These are phyloP conservation scores for Colletotrichum cuscutae DNA, from an alignment of 2,329 filamentous ascomycete species.

Conservation along the genomic window DNA sequence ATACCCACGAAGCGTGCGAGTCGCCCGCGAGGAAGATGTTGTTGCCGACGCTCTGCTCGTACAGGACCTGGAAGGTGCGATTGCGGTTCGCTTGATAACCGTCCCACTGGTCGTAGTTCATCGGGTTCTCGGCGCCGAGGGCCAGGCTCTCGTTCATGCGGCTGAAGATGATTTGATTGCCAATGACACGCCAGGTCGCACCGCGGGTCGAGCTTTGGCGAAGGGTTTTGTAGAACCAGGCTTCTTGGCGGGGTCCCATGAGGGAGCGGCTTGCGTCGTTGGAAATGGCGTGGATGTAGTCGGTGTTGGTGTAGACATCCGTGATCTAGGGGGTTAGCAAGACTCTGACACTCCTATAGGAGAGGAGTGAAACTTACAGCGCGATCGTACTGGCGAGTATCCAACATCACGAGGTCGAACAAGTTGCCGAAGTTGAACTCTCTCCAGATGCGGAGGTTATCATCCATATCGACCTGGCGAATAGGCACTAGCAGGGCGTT, in stretches of 20 bases:
- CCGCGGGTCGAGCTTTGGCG: slow-evolving; percentile 69
- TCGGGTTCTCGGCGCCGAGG: slow-evolving; percentile 45
- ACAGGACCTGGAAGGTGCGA: slow-evolving; percentile 74
- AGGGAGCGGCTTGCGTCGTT: slow-evolving; percentile 75
- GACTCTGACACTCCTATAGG: fast-evolving
- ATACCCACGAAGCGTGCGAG: slow-evolving; percentile 73
- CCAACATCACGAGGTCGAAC: slow-evolving; percentile 75
- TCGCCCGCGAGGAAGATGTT: slow-evolving; percentile 80
- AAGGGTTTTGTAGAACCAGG: slow-evolving; percentile 76
- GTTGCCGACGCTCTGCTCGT: slow-evolving; percentile 75
- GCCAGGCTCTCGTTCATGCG: slow-evolving; percentile 46
- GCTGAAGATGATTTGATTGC: slow-evolving; percentile 75
- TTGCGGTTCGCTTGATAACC: slow-evolving; percentile 78
- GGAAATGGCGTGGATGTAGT: slow-evolving; percentile 69
- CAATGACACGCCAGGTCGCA: slow-evolving; percentile 76
- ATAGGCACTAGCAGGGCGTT: slow-evolving; percentile 15
- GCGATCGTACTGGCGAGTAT: slow-evolving; percentile 76
- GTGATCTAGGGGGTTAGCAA: background rate
- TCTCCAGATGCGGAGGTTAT: slow-evolving; percentile 76
- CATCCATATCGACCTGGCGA: slow-evolving; percentile 72
- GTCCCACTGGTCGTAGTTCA: slow-evolving; percentile 63
- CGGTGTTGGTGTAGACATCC: slow-evolving; percentile 65
- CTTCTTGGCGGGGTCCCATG: slow-evolving; percentile 79
- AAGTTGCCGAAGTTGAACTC: slow-evolving; percentile 73
- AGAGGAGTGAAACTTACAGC: background rate